Base-by-base conservation (phyloP, 192 early-diverging fungal species). In the Spizellomyces sp. region DNA sequence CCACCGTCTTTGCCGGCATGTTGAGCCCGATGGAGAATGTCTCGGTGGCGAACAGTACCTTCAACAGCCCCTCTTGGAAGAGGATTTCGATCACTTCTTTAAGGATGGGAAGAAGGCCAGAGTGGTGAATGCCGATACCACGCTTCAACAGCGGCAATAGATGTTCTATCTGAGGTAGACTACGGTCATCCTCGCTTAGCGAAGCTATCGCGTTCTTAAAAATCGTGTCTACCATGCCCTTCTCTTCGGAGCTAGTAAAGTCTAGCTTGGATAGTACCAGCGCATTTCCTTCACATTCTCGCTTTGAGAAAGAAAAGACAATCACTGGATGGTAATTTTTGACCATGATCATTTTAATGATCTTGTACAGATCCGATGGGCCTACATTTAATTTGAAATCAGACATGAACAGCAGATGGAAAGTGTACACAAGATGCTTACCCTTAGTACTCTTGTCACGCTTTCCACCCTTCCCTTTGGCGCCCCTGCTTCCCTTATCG, bases 1-100 rank as follows among this genome's bases (percentile, higher is more conserved):
- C 94, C 17, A 99, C 97, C 1, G 97, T 99, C 71, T 94, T 95
- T 72, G 97, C 95, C 21, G 97, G 97, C 97, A 99, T 99, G 83
- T 99, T 99, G 62, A 99, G 81, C 22, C 97, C 97, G 66, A 99
- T 99, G 22, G 97, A 94, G 77, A 99, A 99, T 1, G 97, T 99
- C 81, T 99, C 97, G 4, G 96, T 98, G 22, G 96, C 96, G 89
- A 98, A 98, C 55, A 98, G 79, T n/a, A 94, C 94, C 80, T 98
- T 98, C 44, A 98, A 77, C 66, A 98, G 75, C n/a, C 94, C 94
- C 79, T 96, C 94, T 75, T 96, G 94, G 81, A 98, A 98, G 52
- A 98, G 81, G 80, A 98, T 94, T 82, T 98, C 96, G 54, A 96
- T 95, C 8, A 94, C 91, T 81, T 98, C 96, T 77, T 98, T 98